A percentile compares a stretch with the other conserved stretches of the same genome.
These are phyloP conservation scores for Eurotiales sp. DNA, from an alignment of 2,329 filamentous ascomycete species.

Conservation along the genomic window DNA sequence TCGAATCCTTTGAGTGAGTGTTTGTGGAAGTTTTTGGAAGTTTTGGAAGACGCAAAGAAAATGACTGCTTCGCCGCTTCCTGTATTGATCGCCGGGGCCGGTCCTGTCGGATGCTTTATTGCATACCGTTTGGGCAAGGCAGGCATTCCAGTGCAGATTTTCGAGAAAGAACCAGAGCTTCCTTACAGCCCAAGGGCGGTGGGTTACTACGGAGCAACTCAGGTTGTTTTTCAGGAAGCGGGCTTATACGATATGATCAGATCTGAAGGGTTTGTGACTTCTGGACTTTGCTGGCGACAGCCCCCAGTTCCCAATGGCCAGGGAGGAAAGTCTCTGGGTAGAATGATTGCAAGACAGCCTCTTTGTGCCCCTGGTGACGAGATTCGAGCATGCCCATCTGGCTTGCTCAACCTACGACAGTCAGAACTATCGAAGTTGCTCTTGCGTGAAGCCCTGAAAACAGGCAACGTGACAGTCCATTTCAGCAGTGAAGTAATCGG, in stretches of 20 bases:
- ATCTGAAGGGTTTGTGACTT: conserved; percentile 39
- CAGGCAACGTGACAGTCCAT: too few relatives aligned
- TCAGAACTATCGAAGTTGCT: too few relatives aligned
- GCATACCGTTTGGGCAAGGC: conserved; percentile 29
- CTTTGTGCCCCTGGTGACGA: conserved; percentile 44
- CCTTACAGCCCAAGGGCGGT: conserved; percentile 60
- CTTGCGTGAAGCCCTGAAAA: too few relatives aligned
- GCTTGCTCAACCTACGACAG: too few relatives aligned
- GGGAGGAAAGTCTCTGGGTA: conserved; percentile 21
- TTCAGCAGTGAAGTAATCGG: conserved; percentile 32
- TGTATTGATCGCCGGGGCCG: conserved; percentile 34
- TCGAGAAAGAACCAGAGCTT: conserved; percentile 54
- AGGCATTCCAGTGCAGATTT: conserved; percentile 30
- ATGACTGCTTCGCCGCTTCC: too few relatives aligned
- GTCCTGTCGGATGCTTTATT: conserved; percentile 30
- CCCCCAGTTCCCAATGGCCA: conserved; percentile 13
- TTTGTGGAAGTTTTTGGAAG: too few relatives aligned
- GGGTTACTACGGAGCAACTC: conserved; percentile 58
- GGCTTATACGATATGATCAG: conserved; percentile 55
- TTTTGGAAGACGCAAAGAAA: too few relatives aligned
- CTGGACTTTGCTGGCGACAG: conserved; percentile 45
- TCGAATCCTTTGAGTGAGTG: too few relatives aligned
- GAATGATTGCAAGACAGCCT: conserved; percentile 39
- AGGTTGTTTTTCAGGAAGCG: conserved; percentile 56
- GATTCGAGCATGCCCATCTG: conserved; percentile 41